Evolutionary conservation across 2,329 filamentous ascomycete genomes (phyloP), one percentile per base, ranked within the genome.

Genomic region (Arthrobotrys iridis): DNA sequence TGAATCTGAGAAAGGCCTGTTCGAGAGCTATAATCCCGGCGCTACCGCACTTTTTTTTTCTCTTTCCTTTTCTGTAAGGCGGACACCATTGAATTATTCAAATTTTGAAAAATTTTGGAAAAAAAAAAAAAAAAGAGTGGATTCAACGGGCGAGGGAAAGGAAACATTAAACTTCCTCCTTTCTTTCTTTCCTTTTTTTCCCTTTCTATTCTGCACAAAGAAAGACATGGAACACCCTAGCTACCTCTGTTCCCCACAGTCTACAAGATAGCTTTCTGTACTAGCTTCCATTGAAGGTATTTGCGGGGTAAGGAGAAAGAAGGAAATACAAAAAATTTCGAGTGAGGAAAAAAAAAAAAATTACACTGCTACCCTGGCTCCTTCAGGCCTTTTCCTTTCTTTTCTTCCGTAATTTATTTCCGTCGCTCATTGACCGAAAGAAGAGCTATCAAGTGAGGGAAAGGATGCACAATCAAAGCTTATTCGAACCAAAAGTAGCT

Each of bases 231-330:
- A 40, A 40, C n/a, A 50, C 28, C 50, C 50, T 35, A 2, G 50
- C 20, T 28, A 28, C 18, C 43, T 46, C 15, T 30, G 20, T 41
- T 35, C 43, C 45, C 55, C 55, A 50, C 55, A 62, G 11, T 70
- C 50, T 45, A 3, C 43, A 40, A 41, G 11, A 15, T 43, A n/a
- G 28, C 40, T 58, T 67, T 59, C 46, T 52, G 52, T 59, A 4
- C 41, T 68, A 68, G 45, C 22, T 45, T 30, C 10, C 7, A 26
- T 52, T 26, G 40, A 43, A 55, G 43, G 45, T 62, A 70, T 70
- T 70, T 70, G 65, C 65, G 65, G 65, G 65, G 65, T 70, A 62
- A 67, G 8, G 11, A 59, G n/a, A 15, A 15, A 48, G 20, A 26
- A 37, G 28, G 20, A 15, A 59, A 48, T 15, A 46, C 22, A 11